Conservation (phyloP, 495 filamentous ascomycete genomes). For the Tirmania nivea region DNA sequence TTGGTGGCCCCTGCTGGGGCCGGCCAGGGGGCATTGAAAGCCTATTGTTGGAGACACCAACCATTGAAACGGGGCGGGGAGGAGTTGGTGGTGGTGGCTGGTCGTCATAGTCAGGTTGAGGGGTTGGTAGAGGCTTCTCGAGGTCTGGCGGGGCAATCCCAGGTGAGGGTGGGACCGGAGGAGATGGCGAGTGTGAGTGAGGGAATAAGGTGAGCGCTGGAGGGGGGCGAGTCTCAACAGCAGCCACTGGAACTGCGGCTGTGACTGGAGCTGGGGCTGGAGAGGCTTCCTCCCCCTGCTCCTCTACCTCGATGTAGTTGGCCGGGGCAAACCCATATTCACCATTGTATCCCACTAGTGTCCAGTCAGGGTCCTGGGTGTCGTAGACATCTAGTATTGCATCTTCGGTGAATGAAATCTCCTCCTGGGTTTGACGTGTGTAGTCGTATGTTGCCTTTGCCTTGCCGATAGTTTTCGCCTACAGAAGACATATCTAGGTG, state of each 20-base stretch:
- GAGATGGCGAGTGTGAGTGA: slow-evolving; percentile 3
- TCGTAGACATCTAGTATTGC: slow-evolving; percentile 68
- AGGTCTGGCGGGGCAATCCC: neutral
- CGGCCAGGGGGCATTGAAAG: neutral
- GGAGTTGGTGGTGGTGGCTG: slow-evolving; percentile 11
- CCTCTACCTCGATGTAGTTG: slow-evolving; percentile 70
- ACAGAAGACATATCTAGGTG: neutral
- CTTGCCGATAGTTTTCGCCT: slow-evolving; percentile 49
- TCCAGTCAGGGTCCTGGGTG: slow-evolving; percentile 86
- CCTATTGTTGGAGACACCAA: neutral
- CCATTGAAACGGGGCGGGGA: slow-evolving; percentile 8
- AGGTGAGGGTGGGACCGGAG: slow-evolving; percentile 14
- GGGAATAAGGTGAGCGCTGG: slow-evolving; percentile 4
- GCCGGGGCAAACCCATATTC: slow-evolving; percentile 93
- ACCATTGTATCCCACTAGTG: slow-evolving; percentile 59
- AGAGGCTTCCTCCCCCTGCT: slow-evolving; percentile 13
- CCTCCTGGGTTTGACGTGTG: slow-evolving; percentile 88
- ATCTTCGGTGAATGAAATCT: slow-evolving; percentile 89
- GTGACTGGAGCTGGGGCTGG: slow-evolving; percentile 18
- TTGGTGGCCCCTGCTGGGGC: neutral
- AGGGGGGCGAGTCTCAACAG: neutral
- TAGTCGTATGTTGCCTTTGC: slow-evolving; percentile 92
- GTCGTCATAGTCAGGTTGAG: neutral
- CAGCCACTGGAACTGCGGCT: slow-evolving; percentile 5
- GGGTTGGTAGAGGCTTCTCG: neutral